Evolutionary conservation across 495 filamentous ascomycete species (phyloP).

Genomic region (Penicillium paxilli): DNA sequence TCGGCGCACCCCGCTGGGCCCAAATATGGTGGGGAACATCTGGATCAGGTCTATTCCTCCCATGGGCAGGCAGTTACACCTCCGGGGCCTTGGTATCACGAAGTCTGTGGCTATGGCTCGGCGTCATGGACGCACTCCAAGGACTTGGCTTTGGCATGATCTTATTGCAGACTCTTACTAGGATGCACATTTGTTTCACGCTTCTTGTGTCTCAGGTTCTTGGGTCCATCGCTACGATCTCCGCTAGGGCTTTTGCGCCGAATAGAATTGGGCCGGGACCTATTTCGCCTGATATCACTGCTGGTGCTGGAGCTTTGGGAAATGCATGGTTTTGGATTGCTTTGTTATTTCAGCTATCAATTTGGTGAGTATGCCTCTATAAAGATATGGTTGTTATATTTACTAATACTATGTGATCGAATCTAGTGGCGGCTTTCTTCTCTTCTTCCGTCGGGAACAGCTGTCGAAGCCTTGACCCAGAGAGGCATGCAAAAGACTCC

Average conservation of each 20-base stretch:
- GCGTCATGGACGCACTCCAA: constrained; percentile 48
- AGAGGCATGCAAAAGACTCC: neutral
- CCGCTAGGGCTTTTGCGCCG: constrained; percentile 45
- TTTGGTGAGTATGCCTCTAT: constrained; percentile 47
- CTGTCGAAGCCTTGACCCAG: constrained; percentile 59
- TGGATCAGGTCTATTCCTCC: constrained; percentile 45
- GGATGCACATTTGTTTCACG: constrained; percentile 52
- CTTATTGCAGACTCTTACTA: constrained; percentile 48
- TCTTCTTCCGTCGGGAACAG: constrained; percentile 73
- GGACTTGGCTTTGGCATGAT: constrained; percentile 56
- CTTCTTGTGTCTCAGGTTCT: constrained; percentile 51
- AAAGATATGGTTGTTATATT: neutral
- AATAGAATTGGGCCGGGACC: constrained; percentile 51
- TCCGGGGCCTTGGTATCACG: constrained; percentile 47
- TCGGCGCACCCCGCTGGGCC: constrained; percentile 51
- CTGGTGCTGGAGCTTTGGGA: constrained; percentile 45
- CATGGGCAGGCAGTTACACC: constrained; percentile 48
- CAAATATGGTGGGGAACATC: constrained; percentile 56
- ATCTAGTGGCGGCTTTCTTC: constrained; percentile 58
- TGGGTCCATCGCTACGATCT: constrained; percentile 51
- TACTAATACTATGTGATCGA: neutral
- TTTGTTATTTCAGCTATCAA: constrained; percentile 58
- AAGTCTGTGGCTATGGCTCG: constrained; percentile 53
- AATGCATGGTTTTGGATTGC: constrained; percentile 69
- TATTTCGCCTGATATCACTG: constrained; percentile 47